A percentile compares a stretch with the other conserved stretches of the same genome.
Evolutionary conservation across 768 basidiomycete species (phyloP).

Genomic region (Russula sp.): DNA sequence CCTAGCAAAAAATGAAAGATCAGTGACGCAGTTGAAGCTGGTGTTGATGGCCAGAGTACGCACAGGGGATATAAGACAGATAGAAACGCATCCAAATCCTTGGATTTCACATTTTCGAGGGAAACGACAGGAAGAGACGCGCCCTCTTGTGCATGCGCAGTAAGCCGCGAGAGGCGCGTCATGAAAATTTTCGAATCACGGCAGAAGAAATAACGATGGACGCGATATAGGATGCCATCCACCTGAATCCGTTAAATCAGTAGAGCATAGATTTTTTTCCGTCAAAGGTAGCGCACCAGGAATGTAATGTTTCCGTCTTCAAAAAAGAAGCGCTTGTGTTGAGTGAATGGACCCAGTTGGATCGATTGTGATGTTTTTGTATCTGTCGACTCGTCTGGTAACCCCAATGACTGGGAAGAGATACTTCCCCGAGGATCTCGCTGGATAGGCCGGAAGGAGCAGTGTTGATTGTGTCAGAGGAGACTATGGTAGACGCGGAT

Average conservation of each 20-base stretch:
- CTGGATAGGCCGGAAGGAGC: background rate
- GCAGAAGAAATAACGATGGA: slow-evolving; percentile 28
- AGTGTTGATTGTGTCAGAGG: background rate
- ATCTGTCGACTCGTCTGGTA: background rate
- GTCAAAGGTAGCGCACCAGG: slow-evolving; percentile 8
- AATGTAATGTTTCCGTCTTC: slow-evolving; percentile 28
- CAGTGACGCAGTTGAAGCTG: background rate
- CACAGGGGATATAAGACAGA: slow-evolving; percentile 26
- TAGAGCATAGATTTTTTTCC: no score
- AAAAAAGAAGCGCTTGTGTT: slow-evolving; percentile 24
- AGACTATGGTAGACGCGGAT: background rate
- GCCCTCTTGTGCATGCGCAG: background rate
- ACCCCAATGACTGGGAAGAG: background rate
- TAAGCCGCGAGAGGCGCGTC: slow-evolving; percentile 9
- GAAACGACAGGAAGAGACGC: background rate
- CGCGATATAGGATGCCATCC: slow-evolving; percentile 19
- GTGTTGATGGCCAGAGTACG: background rate
- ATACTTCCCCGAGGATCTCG: background rate
- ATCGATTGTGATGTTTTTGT: background rate
- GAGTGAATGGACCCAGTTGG: background rate
- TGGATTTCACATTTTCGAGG: slow-evolving; percentile 13
- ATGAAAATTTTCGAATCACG: slow-evolving; percentile 22
- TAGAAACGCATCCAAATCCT: slow-evolving; percentile 27
- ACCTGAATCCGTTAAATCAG: slow-evolving; percentile 5
- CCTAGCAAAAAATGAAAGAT: background rate